A percentile compares a stretch with the other conserved stretches of the same genome.
These are phyloP conservation scores for Aegle marmelos DNA, from an alignment of 345 rosid species.

Conservation along the genomic window DNA sequence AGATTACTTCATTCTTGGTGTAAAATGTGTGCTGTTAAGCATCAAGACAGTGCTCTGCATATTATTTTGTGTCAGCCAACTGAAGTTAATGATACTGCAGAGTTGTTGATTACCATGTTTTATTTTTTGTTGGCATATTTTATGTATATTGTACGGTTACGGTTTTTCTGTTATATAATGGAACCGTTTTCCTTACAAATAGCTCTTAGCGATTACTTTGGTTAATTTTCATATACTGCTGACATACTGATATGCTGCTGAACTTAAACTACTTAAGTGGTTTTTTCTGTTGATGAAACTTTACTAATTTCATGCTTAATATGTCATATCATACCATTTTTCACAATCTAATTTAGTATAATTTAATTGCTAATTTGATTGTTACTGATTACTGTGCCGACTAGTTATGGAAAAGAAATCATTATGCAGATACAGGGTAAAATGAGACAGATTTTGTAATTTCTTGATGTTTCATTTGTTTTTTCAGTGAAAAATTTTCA, in stretches of 20 bases:
- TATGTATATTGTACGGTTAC: background rate
- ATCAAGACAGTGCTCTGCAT: constrained; percentile 13
- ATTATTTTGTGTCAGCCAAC: constrained; percentile 1
- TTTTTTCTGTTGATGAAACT: background rate
- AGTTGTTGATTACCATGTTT: background rate
- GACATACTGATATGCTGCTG: background rate
- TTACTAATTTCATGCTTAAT: background rate
- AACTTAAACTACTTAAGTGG: background rate
- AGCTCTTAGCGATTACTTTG: background rate
- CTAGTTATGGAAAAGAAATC: background rate
- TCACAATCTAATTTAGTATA: background rate
- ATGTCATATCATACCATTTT: background rate
- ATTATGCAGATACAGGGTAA: background rate
- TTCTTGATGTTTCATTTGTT: background rate
- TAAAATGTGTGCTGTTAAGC: constrained; percentile 11
- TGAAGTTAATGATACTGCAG: background rate
- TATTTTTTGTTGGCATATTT: background rate
- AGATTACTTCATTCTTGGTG: constrained; percentile 13
- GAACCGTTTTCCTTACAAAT: background rate
- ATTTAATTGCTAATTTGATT: background rate
- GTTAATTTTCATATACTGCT: background rate
- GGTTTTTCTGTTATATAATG: background rate
- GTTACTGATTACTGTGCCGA: background rate
- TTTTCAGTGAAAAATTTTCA: background rate
- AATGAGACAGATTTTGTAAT: background rate